Evolutionary conservation across 768 basidiomycete genomes (phyloP), one percentile per base, ranked within the genome.

Genomic region (Galerina sulciceps): DNA sequence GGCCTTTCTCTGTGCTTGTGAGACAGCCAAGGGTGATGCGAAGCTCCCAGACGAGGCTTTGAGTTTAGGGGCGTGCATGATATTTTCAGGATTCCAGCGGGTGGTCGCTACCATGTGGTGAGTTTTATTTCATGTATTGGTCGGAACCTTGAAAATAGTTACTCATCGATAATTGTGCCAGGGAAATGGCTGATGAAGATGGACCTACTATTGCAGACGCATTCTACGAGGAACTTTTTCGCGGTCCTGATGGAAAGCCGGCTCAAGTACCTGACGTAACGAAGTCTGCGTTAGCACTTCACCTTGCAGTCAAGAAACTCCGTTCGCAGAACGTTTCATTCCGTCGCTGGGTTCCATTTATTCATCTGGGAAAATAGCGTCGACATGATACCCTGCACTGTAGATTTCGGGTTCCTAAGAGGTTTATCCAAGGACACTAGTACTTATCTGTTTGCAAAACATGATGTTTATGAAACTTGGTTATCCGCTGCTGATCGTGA

Each of bases 291-390:
- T 10, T 36, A 31, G 59, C 59, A 17, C 43, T 60, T 22, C 51
- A 53, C 41, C 1, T 9, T 26, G 51, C 51, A 6, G 37, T 42
- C 8, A 36, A 22, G 4, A 53, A 42, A n/a, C 22, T 53, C 6
- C 51, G 38, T 17, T 13, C 38, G 10, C 13, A 23, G 17, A 37
- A 37, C 10, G 51, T 53, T 13, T 17, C 34, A 17, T 41, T 53
- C 22, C 31, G 17, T 8, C 58, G 59, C 20, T 69, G 67, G 66
- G 66, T 67, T 2, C 67, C 69, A 14, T 69, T 59, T 53, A 60
- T 69, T 18, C 66, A 70, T 58, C 35, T 69, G 46, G 67, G 69
- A 5, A 31, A 31, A 1, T 31, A 31, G 2, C 8, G 8, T 31
- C 4, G 26, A 2, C 8, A 31, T 8, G 0, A 31, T 2, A 31